These are phyloP conservation scores for Linnemannia elongata DNA, from an alignment of 192 early-diverging fungal genomes.

Conservation along the genomic window DNA sequence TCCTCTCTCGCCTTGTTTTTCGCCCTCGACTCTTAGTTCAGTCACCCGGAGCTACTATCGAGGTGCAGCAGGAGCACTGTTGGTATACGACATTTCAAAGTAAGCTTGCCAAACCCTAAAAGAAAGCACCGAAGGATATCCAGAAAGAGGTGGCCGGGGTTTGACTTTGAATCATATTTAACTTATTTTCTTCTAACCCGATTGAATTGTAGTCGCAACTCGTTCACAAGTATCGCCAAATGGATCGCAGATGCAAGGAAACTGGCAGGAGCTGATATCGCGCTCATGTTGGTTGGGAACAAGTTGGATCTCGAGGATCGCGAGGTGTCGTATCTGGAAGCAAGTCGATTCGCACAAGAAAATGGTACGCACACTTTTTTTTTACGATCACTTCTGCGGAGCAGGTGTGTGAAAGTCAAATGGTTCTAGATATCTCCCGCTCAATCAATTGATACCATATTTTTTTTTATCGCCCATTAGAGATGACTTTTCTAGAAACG, in stretches of 20 bases:
- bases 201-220: conserved; percentile 57
- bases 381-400: neutral
- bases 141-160: neutral
- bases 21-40: conserved; percentile 60
- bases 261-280: conserved; percentile 75
- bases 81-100: conserved; percentile 88
- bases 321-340: conserved; percentile 66
- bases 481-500: conserved; percentile 72
- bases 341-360: conserved; percentile 68
- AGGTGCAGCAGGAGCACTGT: conserved; percentile 81
- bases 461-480: conserved; percentile 34
- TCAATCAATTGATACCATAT: conserved; percentile 1
- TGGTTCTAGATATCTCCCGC: neutral
- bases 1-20: no score
- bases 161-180: conserved; percentile 45
- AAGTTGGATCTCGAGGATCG: conserved; percentile 72
- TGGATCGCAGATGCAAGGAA: conserved; percentile 78
- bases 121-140: neutral
- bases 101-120: conserved; percentile 31
- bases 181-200: neutral
- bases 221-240: conserved; percentile 72
- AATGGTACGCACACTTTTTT: conserved; percentile 31
- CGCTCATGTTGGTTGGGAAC: conserved; percentile 81
- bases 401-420: neutral
- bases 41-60: conserved; percentile 87